These are phyloP conservation scores for Argentina anserina DNA, from an alignment of 306 rosid species.

Conservation along the genomic window DNA sequence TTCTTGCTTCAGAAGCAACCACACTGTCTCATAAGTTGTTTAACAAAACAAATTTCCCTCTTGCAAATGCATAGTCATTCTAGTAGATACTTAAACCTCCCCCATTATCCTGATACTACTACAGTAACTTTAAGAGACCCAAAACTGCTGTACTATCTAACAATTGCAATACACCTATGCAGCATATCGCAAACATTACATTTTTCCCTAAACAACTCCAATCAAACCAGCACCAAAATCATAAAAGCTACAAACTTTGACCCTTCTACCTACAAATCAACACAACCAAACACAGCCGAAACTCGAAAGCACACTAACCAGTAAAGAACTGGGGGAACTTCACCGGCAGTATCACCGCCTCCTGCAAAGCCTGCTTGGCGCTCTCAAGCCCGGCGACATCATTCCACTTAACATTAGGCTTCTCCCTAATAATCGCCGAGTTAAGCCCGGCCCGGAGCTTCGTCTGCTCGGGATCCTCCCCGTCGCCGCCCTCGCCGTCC, in stretches of 20 bases:
- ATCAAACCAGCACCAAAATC: not conserved
- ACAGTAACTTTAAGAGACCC: too few relatives aligned
- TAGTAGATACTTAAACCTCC: not conserved
- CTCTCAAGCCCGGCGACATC: slow-evolving; percentile 97
- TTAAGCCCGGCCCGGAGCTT: slow-evolving; percentile 86
- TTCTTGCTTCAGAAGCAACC: not conserved
- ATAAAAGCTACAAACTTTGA: not conserved
- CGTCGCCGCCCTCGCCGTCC: slow-evolving; percentile 78
- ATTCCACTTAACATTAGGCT: slow-evolving; percentile 92
- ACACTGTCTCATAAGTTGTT: not conserved
- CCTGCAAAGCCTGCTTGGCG: slow-evolving; percentile 93
- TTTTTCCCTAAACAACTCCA: not conserved
- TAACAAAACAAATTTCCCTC: not conserved
- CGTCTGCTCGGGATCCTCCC: slow-evolving; percentile 84
- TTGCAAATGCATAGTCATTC: not conserved
- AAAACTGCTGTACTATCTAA: not conserved
- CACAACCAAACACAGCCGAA: not conserved
- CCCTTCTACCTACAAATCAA: not conserved
- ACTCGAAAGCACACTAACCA: slow-evolving; percentile 41
- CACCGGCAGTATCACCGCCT: slow-evolving; percentile 92
- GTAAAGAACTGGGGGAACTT: slow-evolving; percentile 96
- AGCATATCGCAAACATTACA: too few relatives aligned
- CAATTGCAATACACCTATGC: too few relatives aligned
- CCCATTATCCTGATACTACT: not conserved
- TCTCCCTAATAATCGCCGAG: slow-evolving; percentile 89